Base-by-base conservation (phyloP, 2,329 filamentous ascomycete species). In the Fusarium denticulatum region DNA sequence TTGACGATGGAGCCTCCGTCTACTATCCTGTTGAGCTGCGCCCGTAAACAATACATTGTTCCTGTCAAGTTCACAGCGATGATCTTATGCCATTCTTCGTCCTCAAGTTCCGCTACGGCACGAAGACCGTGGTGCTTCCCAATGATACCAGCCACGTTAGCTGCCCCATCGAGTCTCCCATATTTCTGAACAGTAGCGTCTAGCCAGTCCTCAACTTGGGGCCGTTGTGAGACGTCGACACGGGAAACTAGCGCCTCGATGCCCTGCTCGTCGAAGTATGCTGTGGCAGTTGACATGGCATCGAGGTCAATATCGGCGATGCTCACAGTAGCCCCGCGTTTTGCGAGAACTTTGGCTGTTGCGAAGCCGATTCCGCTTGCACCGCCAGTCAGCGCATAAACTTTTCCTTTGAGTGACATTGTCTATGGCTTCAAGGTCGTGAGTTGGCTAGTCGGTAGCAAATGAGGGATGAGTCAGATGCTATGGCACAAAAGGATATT, bases 1-100 rank as follows among this genome's bases (percentile, higher is more conserved):
- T 89, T 91, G 60, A 91, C 89, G 75, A 91, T 90, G 67, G 88
- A 89, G 13, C 88, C 88, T 4, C 86, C 84, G 40, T 81, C 72
- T 34, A 63, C 73, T 55, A 81, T 77, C 46, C 72, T 84, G 78
- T 28, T 82, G 81, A 87, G 80, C 79, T 86, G 79, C 37, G 84
- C 85, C 43, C 86, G 81, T 70, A 88, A 71, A 68, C 85, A 87
- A 76, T 87, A 85, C 85, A 87, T 87, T 45, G 81, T 84, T n/a
- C 86, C 86, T 14, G 85, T 87, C 60, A 88, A 76, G 66, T 88
- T 88, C 49, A 87, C 81, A 12, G 80, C 81, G 39, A 88, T 86
- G 62, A 86, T 85, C 55, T 80, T 82, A 52, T 87, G 77, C 86
- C 86, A 88, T 61, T 86, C 85, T 36, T 82, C 82, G 61, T 87